Percentiles rank a stretch among this genome's conserved stretches.
These are phyloP conservation scores for Funneliformis geosporum DNA, from an alignment of 192 early-diverging fungal species.

Conservation along the genomic window DNA sequence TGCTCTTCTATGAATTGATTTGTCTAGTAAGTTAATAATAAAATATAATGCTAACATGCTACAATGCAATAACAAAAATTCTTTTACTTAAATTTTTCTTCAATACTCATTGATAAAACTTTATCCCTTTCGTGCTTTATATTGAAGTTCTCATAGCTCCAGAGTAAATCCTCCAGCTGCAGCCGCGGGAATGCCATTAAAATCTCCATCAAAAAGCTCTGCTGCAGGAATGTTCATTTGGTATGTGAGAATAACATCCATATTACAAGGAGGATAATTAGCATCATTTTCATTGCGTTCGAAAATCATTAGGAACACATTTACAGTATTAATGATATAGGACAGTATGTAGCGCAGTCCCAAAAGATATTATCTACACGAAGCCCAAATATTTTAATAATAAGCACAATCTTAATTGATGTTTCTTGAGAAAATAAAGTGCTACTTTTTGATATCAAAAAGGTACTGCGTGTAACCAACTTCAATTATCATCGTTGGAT, in stretches of 20 bases:
- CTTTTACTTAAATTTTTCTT: too few relatives aligned
- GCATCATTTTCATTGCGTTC: not conserved
- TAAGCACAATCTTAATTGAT: not conserved
- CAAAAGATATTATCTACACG: not conserved
- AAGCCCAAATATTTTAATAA: not conserved
- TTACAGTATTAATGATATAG: not conserved
- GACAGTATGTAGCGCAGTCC: not conserved
- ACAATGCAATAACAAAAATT: too few relatives aligned
- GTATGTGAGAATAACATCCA: not conserved
- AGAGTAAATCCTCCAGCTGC: not conserved
- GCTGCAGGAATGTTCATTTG: not conserved
- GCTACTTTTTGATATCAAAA: not conserved
- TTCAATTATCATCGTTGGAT: slow-evolving; percentile 15
- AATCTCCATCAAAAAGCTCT: slow-evolving; percentile 7
- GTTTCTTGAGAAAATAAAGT: slow-evolving; percentile 2
- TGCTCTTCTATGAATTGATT: too few relatives aligned
- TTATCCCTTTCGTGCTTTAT: too few relatives aligned
- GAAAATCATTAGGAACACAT: not conserved
- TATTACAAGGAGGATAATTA: not conserved
- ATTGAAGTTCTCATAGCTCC: not conserved
- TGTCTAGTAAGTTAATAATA: too few relatives aligned
- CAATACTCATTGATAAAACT: too few relatives aligned
- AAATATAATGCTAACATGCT: too few relatives aligned
- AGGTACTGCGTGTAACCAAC: slow-evolving; percentile 1
- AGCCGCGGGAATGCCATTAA: not conserved